Conservation (phyloP, 176 grass and related monocot species). For the Saccharum spontaneum region DNA sequence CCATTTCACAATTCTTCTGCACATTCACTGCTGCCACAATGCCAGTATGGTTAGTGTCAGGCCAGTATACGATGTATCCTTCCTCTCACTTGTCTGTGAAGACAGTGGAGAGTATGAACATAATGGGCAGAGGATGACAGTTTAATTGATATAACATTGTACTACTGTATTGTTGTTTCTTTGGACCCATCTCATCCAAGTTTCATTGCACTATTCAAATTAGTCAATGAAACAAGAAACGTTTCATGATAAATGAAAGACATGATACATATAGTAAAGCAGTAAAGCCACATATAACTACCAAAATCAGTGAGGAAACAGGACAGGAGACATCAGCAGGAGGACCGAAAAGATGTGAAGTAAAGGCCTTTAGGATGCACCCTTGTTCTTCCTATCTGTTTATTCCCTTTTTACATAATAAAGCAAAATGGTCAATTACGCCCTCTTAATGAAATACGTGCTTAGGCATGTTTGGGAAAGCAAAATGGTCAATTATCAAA, state of each 20-base stretch:
- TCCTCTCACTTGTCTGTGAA: not conserved
- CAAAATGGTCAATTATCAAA: not conserved
- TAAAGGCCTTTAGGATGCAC: not conserved
- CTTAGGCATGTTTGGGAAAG: not conserved
- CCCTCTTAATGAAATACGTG: too few species aligned
- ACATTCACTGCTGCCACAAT: not conserved
- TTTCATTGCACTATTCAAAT: not conserved
- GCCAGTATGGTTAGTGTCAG: not conserved
- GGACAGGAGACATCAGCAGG: not conserved
- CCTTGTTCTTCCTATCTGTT: not conserved
- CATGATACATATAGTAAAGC: not conserved
- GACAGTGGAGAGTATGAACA: not conserved
- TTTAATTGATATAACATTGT: not conserved
- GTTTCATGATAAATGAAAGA: constrained; percentile 7
- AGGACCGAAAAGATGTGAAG: not conserved
- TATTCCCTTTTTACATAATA: not conserved
- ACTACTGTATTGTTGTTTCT: not conserved
- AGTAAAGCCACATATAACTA: not conserved
- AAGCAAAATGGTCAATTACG: not conserved
- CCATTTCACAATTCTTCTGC: not conserved
- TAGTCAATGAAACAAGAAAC: not conserved
- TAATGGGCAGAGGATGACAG: not conserved
- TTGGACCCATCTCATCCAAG: not conserved
- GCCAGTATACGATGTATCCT: not conserved
- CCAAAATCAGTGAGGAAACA: not conserved